These are phyloP conservation scores for Wickerhamomyces tratensis DNA, from an alignment of 805 yeast species.

Conservation along the genomic window DNA sequence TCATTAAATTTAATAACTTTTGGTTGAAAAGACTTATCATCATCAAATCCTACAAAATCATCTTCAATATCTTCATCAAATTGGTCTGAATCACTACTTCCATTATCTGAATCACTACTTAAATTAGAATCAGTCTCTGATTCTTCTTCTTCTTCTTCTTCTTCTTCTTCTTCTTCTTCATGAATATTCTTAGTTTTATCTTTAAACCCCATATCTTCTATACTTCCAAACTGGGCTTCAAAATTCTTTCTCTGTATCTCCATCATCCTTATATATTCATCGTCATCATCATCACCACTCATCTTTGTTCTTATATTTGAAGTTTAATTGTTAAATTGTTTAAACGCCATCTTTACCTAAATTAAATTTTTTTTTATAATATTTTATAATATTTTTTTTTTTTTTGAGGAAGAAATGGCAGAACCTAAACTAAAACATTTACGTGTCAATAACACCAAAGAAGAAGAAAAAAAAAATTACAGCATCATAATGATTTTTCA, in stretches of 20 bases:
- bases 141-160: not conserved
- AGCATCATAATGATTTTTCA: not conserved
- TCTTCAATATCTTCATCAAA: slow-evolving; percentile 15
- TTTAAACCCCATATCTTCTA: slow-evolving; percentile 43
- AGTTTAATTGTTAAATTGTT: too few species aligned
- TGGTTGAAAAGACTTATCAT: slow-evolving; percentile 8
- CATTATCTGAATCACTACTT: slow-evolving; percentile 15
- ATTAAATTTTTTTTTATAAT: too few species aligned
- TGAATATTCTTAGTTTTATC: slow-evolving; percentile 27
- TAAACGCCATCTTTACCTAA: not conserved
- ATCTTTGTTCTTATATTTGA: not conserved
- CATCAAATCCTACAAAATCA: slow-evolving; percentile 17
- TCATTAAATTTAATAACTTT: slow-evolving; percentile 30
- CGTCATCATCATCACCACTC: slow-evolving; percentile 6
- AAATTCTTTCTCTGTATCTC: slow-evolving; percentile 49
- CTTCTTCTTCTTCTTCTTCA: not conserved
- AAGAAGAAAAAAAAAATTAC: not conserved
- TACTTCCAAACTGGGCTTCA: slow-evolving; percentile 54
- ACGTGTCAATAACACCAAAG: too few species aligned
- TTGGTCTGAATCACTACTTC: slow-evolving; percentile 14
- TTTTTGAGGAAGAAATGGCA: too few species aligned
- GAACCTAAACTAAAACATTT: too few species aligned
- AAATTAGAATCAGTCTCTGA: slow-evolving; percentile 2
- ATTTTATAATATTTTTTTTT: too few species aligned
- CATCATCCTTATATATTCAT: slow-evolving; percentile 15